phyloP scores from a whole-genome alignment of 2,329 filamentous ascomycete genomes.

The Pestalotiopsis sp. region DNA sequence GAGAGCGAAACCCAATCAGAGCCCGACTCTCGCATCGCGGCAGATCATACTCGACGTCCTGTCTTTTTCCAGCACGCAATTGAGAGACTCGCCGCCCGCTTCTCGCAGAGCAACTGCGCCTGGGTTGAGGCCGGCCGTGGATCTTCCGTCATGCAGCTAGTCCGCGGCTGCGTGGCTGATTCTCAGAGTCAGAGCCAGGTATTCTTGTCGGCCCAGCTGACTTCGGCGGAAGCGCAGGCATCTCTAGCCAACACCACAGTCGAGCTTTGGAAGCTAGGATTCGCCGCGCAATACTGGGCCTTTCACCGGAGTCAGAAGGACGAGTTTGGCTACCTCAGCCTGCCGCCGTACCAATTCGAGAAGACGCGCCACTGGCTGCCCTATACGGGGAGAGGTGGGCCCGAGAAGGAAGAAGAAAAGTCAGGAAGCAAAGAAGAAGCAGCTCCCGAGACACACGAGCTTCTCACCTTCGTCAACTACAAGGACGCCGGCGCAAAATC shows the following conservation, averaged over 20 bases:
- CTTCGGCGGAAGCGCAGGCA: neutral
- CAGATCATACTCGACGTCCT: slow-evolving; percentile 19
- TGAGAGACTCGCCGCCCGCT: slow-evolving; percentile 13
- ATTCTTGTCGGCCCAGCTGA: slow-evolving; percentile 1
- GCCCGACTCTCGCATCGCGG: slow-evolving; percentile 2
- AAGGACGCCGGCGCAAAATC: slow-evolving; percentile 3
- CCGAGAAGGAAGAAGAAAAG: neutral
- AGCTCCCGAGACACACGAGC: slow-evolving; percentile 6
- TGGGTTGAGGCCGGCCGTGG: slow-evolving; percentile 22
- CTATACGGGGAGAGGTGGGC: neutral
- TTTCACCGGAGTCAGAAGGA: slow-evolving; percentile 21
- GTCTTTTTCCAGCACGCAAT: slow-evolving; percentile 21
- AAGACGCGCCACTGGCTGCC: slow-evolving; percentile 27
- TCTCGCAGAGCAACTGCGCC: slow-evolving; percentile 7
- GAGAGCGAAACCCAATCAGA: neutral
- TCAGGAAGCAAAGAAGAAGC: neutral
- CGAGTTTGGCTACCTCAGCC: slow-evolving; percentile 17
- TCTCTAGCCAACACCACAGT: neutral
- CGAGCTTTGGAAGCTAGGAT: slow-evolving; percentile 12
- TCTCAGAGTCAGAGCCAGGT: neutral
- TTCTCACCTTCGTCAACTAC: slow-evolving; percentile 14
- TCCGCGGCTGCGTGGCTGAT: neutral
- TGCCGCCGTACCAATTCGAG: slow-evolving; percentile 34
- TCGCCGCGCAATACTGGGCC: slow-evolving; percentile 24
- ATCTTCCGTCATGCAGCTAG: slow-evolving; percentile 18